Evolutionary conservation across 805 yeast species (phyloP).

Genomic region (Starmerella sp.): DNA sequence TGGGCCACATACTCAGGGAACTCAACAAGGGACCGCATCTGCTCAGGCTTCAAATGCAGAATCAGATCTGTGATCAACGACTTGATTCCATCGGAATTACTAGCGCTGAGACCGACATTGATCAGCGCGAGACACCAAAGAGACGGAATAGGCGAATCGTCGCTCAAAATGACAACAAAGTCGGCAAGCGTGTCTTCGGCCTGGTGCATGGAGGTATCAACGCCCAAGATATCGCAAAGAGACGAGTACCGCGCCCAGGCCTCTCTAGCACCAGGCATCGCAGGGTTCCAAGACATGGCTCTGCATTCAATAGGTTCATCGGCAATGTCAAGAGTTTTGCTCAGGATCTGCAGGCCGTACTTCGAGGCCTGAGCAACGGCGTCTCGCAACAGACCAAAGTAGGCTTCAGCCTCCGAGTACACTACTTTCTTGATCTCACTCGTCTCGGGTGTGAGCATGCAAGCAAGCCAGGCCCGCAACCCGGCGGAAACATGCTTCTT

Average conservation of each 20-base stretch:
- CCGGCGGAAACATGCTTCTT: slow-evolving; percentile 11
- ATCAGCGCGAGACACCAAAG: slow-evolving; percentile 67
- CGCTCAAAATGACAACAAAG: slow-evolving; percentile 42
- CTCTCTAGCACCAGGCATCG: slow-evolving; percentile 14
- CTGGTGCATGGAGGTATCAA: slow-evolving; percentile 80
- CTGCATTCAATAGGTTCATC: slow-evolving; percentile 28
- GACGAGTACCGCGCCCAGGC: slow-evolving; percentile 69
- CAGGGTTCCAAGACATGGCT: slow-evolving; percentile 37
- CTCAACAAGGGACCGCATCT: slow-evolving; percentile 39
- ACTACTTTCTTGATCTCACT: not conserved
- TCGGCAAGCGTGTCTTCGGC: slow-evolving; percentile 65
- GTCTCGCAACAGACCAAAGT: slow-evolving; percentile 7
- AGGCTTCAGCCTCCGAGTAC: not conserved
- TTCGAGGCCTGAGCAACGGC: slow-evolving; percentile 30
- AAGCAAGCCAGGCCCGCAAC: slow-evolving; percentile 14
- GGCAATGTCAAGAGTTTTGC: slow-evolving; percentile 42
- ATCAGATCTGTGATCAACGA: slow-evolving; percentile 48
- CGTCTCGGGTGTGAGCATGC: not conserved
- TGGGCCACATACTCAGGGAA: slow-evolving; percentile 34
- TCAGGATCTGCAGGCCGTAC: slow-evolving; percentile 53
- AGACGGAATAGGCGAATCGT: slow-evolving; percentile 43
- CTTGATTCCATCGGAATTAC: slow-evolving; percentile 67
- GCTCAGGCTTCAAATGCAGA: slow-evolving; percentile 39
- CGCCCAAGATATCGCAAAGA: slow-evolving; percentile 64
- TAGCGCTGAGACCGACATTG: slow-evolving; percentile 55